Evolutionary conservation across 768 basidiomycete species (phyloP), one percentile per base, ranked within the genome.

Genomic region (Amanita rimosa): DNA sequence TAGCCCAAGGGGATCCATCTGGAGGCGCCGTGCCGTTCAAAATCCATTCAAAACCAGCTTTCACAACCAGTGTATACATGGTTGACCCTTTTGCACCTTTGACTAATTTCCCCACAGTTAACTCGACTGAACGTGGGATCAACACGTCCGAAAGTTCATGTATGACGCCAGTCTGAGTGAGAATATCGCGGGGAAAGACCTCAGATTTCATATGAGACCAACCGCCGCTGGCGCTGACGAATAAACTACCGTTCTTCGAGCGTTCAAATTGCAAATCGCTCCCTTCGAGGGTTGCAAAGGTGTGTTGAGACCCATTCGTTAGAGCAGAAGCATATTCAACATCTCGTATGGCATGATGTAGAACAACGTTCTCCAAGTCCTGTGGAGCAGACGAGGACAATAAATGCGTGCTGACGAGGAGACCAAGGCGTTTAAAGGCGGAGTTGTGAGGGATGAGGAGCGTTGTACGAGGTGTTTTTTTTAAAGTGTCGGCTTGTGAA

Each of bases 1-100:
- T 71, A 4, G 74, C 75, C 81, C 82, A 88, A 9, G 66, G 67
- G 8, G 83, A 83, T 47, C 71, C 83, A 55, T 80, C 77, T 4
- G 87, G 85, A 6, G 86, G 86, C 0, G 74, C 67, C 5, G 81
- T 86, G 4, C 94, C 95, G 54, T 97, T 83, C 48, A 97, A 67
- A 33, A 96, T 67, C 93, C 94, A 97, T 33, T 84, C 85, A 51
- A 96, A 77, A 8, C 91, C 91, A 1, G 89, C 91, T 57, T 85
- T 86, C 49, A 75, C 69, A 51, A 96, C 73, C 58, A 99, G 62
- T 27, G 81, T 87, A 17, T 76, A 70, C 93, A 99, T 97, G 3
- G 87, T 96, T 27, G 74, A 81, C 37, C 83, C 89, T 61, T 89
- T 86, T 17, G 89, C 89, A 3, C 94, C 95, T 57, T 79, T 81